These are phyloP conservation scores for Zygnema cylindricum DNA, from an alignment of 139 green algal species.

Conservation along the genomic window DNA sequence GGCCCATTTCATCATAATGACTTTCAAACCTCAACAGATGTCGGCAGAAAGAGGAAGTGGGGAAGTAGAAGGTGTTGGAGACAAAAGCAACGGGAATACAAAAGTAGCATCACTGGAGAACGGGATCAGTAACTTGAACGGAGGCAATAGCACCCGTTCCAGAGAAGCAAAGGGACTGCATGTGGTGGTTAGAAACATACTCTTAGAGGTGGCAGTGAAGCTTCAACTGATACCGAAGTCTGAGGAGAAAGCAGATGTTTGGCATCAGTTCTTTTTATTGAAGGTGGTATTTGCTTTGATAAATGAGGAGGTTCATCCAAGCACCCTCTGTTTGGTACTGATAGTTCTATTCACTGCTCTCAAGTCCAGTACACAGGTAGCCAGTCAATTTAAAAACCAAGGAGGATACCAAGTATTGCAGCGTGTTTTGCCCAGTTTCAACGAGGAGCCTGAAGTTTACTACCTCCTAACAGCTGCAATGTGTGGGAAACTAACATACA, in stretches of 20 bases:
- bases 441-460: constrained; percentile 50
- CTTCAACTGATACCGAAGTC: constrained; percentile 18
- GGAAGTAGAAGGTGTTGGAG: neutral
- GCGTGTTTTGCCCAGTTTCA: constrained; percentile 49
- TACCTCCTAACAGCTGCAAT: constrained; percentile 21
- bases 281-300: constrained; percentile 31
- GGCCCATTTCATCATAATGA: constrained; percentile 54
- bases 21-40: constrained; percentile 13
- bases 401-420: constrained; percentile 5
- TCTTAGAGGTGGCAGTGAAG: constrained; percentile 43
- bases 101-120: neutral
- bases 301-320: constrained; percentile 50
- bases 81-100: neutral
- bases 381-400: constrained; percentile 1
- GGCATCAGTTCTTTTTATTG: neutral
- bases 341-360: constrained; percentile 22
- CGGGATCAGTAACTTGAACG: neutral
- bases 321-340: constrained; percentile 16
- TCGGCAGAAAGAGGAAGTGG: neutral
- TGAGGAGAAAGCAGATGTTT: constrained; percentile 34
- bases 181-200: constrained; percentile 24
- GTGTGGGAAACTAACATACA: neutral
- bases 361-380: neutral
- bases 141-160: neutral
- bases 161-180: neutral